phyloP scores from a whole-genome alignment of 257 asterid genomes.

The Fraxinus pennsylvanica region DNA sequence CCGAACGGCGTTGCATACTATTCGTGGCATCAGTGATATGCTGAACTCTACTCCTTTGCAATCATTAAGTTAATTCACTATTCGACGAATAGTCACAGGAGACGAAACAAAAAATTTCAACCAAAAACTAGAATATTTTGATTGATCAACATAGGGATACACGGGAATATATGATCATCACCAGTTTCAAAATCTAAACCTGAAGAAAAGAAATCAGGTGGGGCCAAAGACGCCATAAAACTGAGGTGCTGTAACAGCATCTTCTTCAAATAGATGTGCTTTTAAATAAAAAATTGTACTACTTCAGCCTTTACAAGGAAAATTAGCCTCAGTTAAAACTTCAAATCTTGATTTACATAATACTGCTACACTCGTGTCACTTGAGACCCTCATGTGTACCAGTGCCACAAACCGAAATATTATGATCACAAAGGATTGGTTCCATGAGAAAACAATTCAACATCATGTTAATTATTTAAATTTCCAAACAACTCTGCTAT shows the following conservation, averaged over 20 bases:
- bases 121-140: background rate
- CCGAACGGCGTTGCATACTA: slow-evolving; percentile 67
- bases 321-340: slow-evolving; percentile 2
- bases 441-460: background rate
- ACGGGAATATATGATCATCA: background rate
- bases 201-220: background rate
- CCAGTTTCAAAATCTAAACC: background rate
- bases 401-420: background rate
- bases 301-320: slow-evolving; percentile 4
- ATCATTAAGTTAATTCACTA: slow-evolving; percentile 42
- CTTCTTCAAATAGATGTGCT: background rate
- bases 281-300: background rate
- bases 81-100: slow-evolving; percentile 21
- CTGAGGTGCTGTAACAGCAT: background rate
- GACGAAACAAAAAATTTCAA: slow-evolving; percentile 4
- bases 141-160: background rate
- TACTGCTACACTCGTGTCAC: background rate
- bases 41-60: slow-evolving; percentile 77
- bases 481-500: background rate
- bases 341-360: background rate
- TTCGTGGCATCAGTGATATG: slow-evolving; percentile 65
- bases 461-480: background rate
- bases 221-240: slow-evolving; percentile 1
- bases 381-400: background rate
- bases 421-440: background rate